Evolutionary conservation across 1,284 basidiomycete genomes (phyloP).

Genomic region (Hemileia vastatrix): DNA sequence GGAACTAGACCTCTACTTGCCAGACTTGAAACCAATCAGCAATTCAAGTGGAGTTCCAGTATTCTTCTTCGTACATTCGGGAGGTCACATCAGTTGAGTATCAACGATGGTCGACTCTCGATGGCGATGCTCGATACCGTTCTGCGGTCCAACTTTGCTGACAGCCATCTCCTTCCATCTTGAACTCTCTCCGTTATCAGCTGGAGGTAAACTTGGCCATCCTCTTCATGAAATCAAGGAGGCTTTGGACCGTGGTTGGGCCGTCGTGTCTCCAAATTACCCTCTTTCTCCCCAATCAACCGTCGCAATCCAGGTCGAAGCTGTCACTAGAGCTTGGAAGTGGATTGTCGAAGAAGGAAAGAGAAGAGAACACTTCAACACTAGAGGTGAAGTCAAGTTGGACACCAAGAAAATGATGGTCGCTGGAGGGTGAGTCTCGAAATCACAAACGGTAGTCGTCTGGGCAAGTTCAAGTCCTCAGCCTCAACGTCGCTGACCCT

Average conservation of each 20-base stretch:
- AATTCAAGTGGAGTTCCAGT: neutral
- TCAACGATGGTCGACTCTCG: neutral
- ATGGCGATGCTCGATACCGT: neutral
- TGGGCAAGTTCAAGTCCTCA: no score
- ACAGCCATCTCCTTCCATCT: neutral
- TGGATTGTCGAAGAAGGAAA: neutral
- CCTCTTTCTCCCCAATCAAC: neutral
- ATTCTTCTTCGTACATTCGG: neutral
- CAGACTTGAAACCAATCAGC: neutral
- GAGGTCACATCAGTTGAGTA: neutral
- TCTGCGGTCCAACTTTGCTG: neutral
- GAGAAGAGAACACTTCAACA: neutral
- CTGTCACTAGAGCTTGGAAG: neutral
- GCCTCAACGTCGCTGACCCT: no score
- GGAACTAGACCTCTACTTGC: neutral
- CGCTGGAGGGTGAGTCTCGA: neutral
- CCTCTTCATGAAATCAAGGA: neutral
- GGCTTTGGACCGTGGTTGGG: neutral
- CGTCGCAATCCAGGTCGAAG: neutral
- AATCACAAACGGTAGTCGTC: no score
- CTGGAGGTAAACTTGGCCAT: neutral
- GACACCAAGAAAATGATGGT: neutral
- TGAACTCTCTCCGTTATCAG: neutral
- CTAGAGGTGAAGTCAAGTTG: neutral
- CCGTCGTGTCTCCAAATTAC: neutral